These are phyloP conservation scores for Sporobolomyces roseus DNA, from an alignment of 768 basidiomycete genomes.

Conservation along the genomic window DNA sequence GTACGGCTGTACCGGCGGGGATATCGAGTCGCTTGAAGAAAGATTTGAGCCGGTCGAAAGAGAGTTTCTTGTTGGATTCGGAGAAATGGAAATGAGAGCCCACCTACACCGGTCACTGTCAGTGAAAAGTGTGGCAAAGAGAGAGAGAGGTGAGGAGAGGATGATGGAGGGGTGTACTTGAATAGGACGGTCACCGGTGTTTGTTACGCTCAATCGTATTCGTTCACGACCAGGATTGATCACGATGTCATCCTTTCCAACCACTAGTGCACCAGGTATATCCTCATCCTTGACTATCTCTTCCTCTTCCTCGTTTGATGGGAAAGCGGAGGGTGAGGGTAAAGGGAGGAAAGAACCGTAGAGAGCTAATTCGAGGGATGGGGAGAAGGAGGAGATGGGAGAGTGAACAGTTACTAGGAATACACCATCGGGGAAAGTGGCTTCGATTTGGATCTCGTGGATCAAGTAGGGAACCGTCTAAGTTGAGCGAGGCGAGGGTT, in stretches of 20 bases:
- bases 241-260: conserved; percentile 58
- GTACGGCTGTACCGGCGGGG: conserved; percentile 86
- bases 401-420: conserved; percentile 98
- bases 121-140: too few species aligned
- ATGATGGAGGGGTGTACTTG: conserved; percentile 60
- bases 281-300: conserved; percentile 46
- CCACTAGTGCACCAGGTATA: conserved; percentile 67
- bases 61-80: conserved; percentile 75
- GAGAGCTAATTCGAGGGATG: conserved; percentile 67
- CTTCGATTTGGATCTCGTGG: conserved; percentile 68
- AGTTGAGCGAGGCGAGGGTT: not conserved
- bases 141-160: too few species aligned
- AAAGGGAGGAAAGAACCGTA: conserved; percentile 89
- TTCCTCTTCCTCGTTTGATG: conserved; percentile 40
- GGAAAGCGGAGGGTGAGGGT: conserved; percentile 64
- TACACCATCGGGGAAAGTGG: conserved; percentile 47
- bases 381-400: conserved; percentile 79
- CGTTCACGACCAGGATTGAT: conserved; percentile 73
- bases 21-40: conserved; percentile 88
- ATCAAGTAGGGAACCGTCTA: conserved; percentile 66
- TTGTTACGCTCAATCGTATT: conserved; percentile 70
- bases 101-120: too few species aligned
- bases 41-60: conserved; percentile 75
- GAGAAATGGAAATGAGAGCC: conserved; percentile 88
- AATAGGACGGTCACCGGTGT: conserved; percentile 87